Evolutionary conservation across 306 rosid genomes (phyloP).

Genomic region (Prinsepia uniflora): DNA sequence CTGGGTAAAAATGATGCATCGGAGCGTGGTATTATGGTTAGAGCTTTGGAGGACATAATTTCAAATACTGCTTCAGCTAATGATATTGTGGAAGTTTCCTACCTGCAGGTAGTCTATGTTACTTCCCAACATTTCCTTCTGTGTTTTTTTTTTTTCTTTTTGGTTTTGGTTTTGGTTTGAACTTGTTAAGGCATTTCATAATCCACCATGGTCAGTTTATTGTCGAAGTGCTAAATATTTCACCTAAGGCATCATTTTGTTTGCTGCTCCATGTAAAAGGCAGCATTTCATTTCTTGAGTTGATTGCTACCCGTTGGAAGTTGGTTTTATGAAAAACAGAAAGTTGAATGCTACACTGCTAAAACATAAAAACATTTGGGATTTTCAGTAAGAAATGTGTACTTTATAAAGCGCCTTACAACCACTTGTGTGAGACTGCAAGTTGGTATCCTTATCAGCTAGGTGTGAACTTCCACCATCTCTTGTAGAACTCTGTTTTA

Average conservation of each 20-base stretch:
- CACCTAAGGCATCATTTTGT: not conserved
- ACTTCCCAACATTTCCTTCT: not conserved
- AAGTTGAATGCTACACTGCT: constrained; percentile 1
- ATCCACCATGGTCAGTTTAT: not conserved
- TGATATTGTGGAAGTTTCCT: constrained; percentile 58
- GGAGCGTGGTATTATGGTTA: constrained; percentile 64
- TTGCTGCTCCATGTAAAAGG: not conserved
- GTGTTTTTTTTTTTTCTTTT: constrained; percentile 1
- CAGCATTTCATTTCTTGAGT: not conserved
- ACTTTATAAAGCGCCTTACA: not conserved
- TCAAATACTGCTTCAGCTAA: constrained; percentile 36
- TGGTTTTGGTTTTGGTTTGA: too few relatives aligned
- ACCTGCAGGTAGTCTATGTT: constrained; percentile 47
- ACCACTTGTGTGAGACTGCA: not conserved
- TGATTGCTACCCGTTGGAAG: not conserved
- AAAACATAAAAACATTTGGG: not conserved
- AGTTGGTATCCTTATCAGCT: not conserved
- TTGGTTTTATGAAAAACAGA: too few relatives aligned
- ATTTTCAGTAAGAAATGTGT: not conserved
- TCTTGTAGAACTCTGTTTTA: not conserved
- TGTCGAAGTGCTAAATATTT: not conserved
- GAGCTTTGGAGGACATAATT: constrained; percentile 64
- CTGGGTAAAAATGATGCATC: constrained; percentile 57
- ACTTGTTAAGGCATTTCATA: not conserved
- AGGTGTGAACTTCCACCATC: constrained; percentile 1